Evolutionary conservation across 176 grass and related monocot species (phyloP).

Genomic region (Bromus sterilis): DNA sequence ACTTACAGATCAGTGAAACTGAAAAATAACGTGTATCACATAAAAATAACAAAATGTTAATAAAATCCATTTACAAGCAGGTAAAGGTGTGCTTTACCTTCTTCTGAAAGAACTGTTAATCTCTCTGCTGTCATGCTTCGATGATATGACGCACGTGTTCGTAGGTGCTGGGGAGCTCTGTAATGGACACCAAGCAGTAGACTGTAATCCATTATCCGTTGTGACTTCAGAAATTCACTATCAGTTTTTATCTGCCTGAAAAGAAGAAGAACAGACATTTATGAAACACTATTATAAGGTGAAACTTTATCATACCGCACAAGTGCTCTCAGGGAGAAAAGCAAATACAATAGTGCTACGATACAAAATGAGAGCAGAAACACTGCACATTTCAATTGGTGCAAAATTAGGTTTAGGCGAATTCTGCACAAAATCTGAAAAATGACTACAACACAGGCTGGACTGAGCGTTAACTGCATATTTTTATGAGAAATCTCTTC

Average conservation of each 20-base stretch:
- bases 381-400: not conserved
- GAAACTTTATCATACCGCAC: not conserved
- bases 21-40: not conserved
- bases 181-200: slow-evolving; percentile 95
- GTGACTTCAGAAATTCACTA: slow-evolving; percentile 71
- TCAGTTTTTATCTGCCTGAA: slow-evolving; percentile 89
- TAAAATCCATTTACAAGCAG: not conserved
- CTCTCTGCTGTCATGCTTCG: slow-evolving; percentile 49
- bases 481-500: not conserved
- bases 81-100: slow-evolving; percentile 37
- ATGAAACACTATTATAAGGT: not conserved
- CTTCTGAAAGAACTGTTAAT: slow-evolving; percentile 74
- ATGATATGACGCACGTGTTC: slow-evolving; percentile 33
- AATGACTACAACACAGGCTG: not conserved
- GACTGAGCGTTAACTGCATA: not conserved
- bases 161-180: slow-evolving; percentile 82
- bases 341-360: not conserved
- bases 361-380: no score
- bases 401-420: not conserved
- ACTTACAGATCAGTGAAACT: not conserved
- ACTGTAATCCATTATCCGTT: slow-evolving; percentile 98
- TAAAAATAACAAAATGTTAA: not conserved
- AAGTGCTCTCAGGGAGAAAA: not conserved
- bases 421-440: not conserved
- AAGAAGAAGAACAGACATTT: not conserved